A percentile compares a stretch with the other conserved stretches of the same genome.
phyloP scores from a whole-genome alignment of 2,329 filamentous ascomycete genomes.

The Talaromyces amestolkiae region DNA sequence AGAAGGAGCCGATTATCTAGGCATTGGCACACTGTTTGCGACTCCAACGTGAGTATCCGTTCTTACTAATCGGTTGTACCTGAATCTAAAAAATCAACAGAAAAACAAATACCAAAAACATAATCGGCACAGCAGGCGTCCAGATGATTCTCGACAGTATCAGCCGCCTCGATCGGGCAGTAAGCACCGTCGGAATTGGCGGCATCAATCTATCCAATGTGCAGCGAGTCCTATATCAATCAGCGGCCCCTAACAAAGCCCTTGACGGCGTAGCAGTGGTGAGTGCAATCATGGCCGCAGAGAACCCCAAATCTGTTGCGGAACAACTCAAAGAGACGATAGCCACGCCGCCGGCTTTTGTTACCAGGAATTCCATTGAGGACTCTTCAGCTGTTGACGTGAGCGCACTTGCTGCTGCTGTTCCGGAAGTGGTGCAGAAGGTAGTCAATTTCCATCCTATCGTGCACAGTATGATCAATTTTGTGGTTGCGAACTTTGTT shows the following conservation, averaged over 20 bases:
- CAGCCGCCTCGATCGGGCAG: slow-evolving; percentile 41
- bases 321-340: slow-evolving; percentile 59
- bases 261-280: slow-evolving; percentile 85
- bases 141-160: slow-evolving; percentile 65
- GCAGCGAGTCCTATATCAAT: slow-evolving; percentile 71
- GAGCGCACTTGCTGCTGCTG: slow-evolving; percentile 35
- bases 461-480: slow-evolving; percentile 95
- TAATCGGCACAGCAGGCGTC: slow-evolving; percentile 72
- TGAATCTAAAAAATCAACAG: slow-evolving; percentile 41
- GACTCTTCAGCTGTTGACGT: slow-evolving; percentile 26
- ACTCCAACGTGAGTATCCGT: slow-evolving; percentile 68
- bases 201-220: slow-evolving; percentile 78
- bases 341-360: slow-evolving; percentile 33
- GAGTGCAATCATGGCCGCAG: slow-evolving; percentile 77
- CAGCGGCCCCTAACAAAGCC: slow-evolving; percentile 53
- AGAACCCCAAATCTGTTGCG: slow-evolving; percentile 64
- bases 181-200: slow-evolving; percentile 73
- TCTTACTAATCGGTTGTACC: neutral
- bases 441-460: slow-evolving; percentile 67
- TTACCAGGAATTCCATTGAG: slow-evolving; percentile 23
- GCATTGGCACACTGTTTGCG: slow-evolving; percentile 84
- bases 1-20: slow-evolving; percentile 83
- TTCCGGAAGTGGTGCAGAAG: slow-evolving; percentile 54
- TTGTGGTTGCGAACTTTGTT: slow-evolving; percentile 91
- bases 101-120: slow-evolving; percentile 81